These are phyloP conservation scores for Roridomyces roridus DNA, from an alignment of 768 basidiomycete genomes.

Conservation along the genomic window DNA sequence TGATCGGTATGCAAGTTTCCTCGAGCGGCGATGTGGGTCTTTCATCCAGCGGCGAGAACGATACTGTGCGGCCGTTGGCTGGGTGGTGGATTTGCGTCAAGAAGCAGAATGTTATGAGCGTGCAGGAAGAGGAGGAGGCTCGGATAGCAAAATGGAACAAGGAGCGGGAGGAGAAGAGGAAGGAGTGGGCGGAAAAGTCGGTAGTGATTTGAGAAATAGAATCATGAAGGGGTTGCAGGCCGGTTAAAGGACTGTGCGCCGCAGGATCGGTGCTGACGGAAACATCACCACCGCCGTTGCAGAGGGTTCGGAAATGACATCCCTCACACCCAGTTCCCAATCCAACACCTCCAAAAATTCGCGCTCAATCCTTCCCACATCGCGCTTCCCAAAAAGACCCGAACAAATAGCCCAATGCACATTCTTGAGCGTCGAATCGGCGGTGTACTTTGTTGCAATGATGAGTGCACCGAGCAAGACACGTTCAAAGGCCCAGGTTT, in stretches of 20 bases:
- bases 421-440: constrained; percentile 91
- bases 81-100: no score
- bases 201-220: no score
- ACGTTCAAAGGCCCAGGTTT: constrained; percentile 88
- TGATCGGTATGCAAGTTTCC: constrained; percentile 20
- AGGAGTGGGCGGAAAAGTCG: no score
- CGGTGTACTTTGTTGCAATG: constrained; percentile 86
- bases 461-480: constrained; percentile 93
- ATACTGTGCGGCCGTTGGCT: no score
- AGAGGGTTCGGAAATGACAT: no score
- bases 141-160: no score
- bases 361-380: constrained; percentile 81
- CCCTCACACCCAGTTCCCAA: constrained; percentile 71
- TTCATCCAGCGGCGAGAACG: no score
- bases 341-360: constrained; percentile 84
- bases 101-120: no score
- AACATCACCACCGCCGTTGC: constrained; percentile 65
- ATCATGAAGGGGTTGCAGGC: no score
- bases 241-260: no score
- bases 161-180: no score
- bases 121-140: no score
- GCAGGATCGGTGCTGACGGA: constrained; percentile 39
- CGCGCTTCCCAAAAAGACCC: constrained; percentile 81
- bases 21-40: constrained; percentile 5
- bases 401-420: constrained; percentile 88